Evolutionary conservation across 2,329 filamentous ascomycete genomes (phyloP).

Genomic region (Calonectria leucothoes): DNA sequence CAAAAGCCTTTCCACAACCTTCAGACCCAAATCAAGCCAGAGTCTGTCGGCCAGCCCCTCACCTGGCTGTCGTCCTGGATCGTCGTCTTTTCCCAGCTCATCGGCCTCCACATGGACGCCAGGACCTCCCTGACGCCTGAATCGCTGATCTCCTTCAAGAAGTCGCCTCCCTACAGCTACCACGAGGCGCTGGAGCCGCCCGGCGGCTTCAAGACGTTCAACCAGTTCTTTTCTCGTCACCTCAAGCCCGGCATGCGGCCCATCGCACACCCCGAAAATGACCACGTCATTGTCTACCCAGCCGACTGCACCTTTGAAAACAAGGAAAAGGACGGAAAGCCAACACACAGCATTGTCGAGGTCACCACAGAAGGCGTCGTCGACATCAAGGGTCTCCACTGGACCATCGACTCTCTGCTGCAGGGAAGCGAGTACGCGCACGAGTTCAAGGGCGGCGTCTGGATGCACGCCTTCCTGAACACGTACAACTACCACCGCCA

Average conservation of each 20-base stretch:
- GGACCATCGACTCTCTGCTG: slow-evolving; percentile 51
- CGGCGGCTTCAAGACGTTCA: slow-evolving; percentile 51
- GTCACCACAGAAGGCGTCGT: slow-evolving; percentile 42
- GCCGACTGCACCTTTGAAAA: slow-evolving; percentile 52
- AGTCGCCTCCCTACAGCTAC: slow-evolving; percentile 45
- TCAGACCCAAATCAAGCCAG: slow-evolving; percentile 43
- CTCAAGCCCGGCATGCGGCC: slow-evolving; percentile 49
- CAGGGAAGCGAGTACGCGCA: slow-evolving; percentile 44
- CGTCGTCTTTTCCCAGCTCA: slow-evolving; percentile 48
- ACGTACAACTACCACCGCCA: slow-evolving; percentile 55
- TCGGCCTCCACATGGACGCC: slow-evolving; percentile 50
- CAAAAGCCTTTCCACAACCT: slow-evolving; percentile 43
- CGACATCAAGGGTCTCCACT: slow-evolving; percentile 50
- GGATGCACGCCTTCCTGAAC: slow-evolving; percentile 54
- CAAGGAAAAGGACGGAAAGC: neutral
- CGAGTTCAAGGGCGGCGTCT: slow-evolving; percentile 52
- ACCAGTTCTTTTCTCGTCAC: slow-evolving; percentile 53
- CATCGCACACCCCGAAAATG: slow-evolving; percentile 43
- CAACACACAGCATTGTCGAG: slow-evolving; percentile 38
- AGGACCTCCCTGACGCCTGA: slow-evolving; percentile 46
- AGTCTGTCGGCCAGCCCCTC: slow-evolving; percentile 41
- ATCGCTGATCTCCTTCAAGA: slow-evolving; percentile 46
- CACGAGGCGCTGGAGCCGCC: slow-evolving; percentile 46
- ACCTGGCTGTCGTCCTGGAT: slow-evolving; percentile 52
- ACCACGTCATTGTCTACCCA: slow-evolving; percentile 47